Evolutionary conservation across 352 stramenopile genomes (phyloP), one percentile per base, ranked within the genome.

Genomic region (Stramenopiles sp.): DNA sequence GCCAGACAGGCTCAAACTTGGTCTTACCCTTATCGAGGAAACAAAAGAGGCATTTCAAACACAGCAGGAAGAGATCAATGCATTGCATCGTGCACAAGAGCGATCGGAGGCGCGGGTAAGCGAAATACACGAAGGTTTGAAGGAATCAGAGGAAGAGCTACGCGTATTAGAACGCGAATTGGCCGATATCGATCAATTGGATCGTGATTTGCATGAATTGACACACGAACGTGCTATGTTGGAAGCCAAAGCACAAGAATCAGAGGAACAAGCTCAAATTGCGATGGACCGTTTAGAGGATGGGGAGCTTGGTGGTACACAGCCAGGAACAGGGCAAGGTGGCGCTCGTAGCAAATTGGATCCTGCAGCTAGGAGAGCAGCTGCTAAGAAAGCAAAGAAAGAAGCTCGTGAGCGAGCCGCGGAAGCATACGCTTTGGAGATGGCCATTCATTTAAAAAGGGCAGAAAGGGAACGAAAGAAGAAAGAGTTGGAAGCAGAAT

Each of bases 361-460:
- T n/a, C n/a, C n/a, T n/a, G n/a, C n/a, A n/a, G n/a, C n/a, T n/a
- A n/a, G n/a, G n/a, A n/a, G n/a, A n/a, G n/a, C n/a, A n/a, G n/a
- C 7, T 38, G 30, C 7, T 38, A 81, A 74, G 69, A 86, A 91
- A 77, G 85, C 81, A 0, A 87, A 85, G 6, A 82, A 84, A 29
- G 79, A 81, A 1, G 80, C 86, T 78, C 84, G 85, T 31, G 85
- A 88, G 81, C 84, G 85, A 0, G 53, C 74, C 43, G 87, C 90
- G 0, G 89, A 95, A 69, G 86, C 88, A n/a, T 94, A 95, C 79
- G 92, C 91, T 0, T 82, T 97, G 1, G 92, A 96, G 63, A 94
- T 96, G 87, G 89, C 91, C 31, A 90, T 97, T 53, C 91, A 95
- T 81, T 91, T 96, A 80, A 97, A 97, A 79, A 87, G 89, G 32